Evolutionary conservation across 225 moss, liverwort and hornwort species (phyloP), one percentile per base, ranked within the genome.

Genomic region (Pleurozium schreberi): DNA sequence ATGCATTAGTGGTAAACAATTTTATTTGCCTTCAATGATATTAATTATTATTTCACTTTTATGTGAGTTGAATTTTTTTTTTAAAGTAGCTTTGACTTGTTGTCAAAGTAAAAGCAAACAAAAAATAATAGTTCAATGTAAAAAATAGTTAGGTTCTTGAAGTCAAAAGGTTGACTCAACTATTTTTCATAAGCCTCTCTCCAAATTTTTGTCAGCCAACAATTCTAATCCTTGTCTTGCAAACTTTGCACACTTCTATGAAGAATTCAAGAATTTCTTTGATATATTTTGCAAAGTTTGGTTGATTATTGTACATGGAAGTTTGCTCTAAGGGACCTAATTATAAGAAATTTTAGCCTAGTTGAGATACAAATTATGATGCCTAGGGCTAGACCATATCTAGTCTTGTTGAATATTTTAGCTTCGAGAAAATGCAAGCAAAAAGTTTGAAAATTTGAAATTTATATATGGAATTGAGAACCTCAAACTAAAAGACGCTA

Each of bases 181-280:
- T 55, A 5, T 14, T 53, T 77, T 55, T 38, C 3, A 14, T 6
- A 0, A 77, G 9, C 9, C 77, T 36, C 4, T 77, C 15, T 0
- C 0, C 1, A 3, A 75, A 20, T 12, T 6, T 50, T 52, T 34
- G 21, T 0, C 0, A 0, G 0, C 8, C 4, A 18, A 33, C 1
- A 75, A 31, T 47, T 33, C 20, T 49, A 50, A 19, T 34, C 15
- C 0, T 38, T 10, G 0, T 25, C 23, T 14, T 53, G 3, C 20
- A 36, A 53, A 36, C 23, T 36, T 5, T 36, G 34, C 4, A 36
- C 9, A 53, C 5, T 34, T 76, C 3, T 1, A 23, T 50, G 8
- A 50, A 50, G 9, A 50, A 50, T 33, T 33, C 20, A 18, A 50
- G 1, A 12, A 50, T 33, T 33, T 31, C 4, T 47, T 74, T 49